Evolutionary conservation across 164 flowering plant species (phyloP), one percentile per base, ranked within the genome.

Genomic region (Chloranthus sessilifolius): DNA sequence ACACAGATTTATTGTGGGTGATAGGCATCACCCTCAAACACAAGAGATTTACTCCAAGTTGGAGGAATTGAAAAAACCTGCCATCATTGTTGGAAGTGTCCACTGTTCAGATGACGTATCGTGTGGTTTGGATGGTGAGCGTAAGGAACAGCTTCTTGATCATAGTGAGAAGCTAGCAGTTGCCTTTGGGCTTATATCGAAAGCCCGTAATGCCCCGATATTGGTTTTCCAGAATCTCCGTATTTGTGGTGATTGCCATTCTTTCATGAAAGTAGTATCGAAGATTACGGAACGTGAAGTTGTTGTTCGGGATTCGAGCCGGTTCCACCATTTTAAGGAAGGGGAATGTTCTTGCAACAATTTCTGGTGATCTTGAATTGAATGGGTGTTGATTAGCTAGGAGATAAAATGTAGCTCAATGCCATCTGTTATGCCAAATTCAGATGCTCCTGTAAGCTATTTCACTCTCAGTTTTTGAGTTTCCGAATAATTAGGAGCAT

Each of bases 161-260:
- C 81, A 76, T 19, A 79, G 81, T 30, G 82, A 80, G 68, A 77
- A 70, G 63, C 74, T 80, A 40, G 83, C 78, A 7, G 70, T 81
- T 38, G 74, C 78, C 17, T 81, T 61, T 62, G 80, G 81, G 20
- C 78, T 81, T 16, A 66, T 81, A 49, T 66, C 76, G n/a, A 27
- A 62, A n/a, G 43, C 70, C 30, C 24, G 12, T 20, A 64, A 50
- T 27, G 46, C 64, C 26, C 72, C 82, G 5, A 54, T 81, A 16
- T 24, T 62, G 17, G 62, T 76, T 45, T 74, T 72, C 64, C 78
- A 81, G 70, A 81, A 75, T 50, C 73, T 74, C 3, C 56, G 81
- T 33, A 73, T 75, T 15, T 78, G 83, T 45, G 48, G 36, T 19
- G 76, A 68, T 53, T 81, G 86, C 58, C 86, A 77, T 60, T 76